Evolutionary conservation across 768 basidiomycete genomes (phyloP), one percentile per base, ranked within the genome.

Genomic region (Boletus rubroflammeus): DNA sequence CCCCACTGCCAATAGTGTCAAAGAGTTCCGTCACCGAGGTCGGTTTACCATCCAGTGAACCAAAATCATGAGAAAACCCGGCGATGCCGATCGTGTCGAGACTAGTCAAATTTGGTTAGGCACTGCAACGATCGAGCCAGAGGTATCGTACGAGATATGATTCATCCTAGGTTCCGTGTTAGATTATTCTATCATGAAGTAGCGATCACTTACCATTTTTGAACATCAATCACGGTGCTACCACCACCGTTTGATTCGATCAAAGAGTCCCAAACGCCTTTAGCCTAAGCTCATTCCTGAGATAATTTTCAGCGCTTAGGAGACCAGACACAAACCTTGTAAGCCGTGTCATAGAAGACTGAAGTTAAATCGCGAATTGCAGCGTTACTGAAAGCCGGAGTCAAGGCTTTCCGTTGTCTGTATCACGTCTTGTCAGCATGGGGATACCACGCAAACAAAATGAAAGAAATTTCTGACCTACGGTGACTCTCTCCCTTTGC

Each of bases 41-140:
- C 5, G 28, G 36, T 52, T 73, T 68, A 17, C 76, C 76, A 2
- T 72, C 68, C 17, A 80, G 66, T 0, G 75, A 62, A 7, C 71
- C 71, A 53, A 79, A 79, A 56, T 78, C 68, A 61, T 78, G 75
- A 9, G 75, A 73, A 60, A 79, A 77, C 0, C 78, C 73, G 4
- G 75, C 75, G 43, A 76, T 72, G 13, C 78, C 76, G 47, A 78
- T 72, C 42, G 68, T 72, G 58, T 80, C 78, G 5, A 80, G 66
- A 2, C 76, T 77, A 43, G 2, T 17, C n/a, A 17, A 47, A 13
- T 25, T 17, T n/a, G 10, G 7, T 45, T 10, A 47, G 47, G 13
- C 10, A 7, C 0, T 5, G 9, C 5, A 6, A 34, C 5, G 13
- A 38, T 32, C 13, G 25, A 31, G 15, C 10, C 5, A 15, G 51